phyloP scores from a whole-genome alignment of 2,329 filamentous ascomycete species.

The Ceratocystis huliohia region DNA sequence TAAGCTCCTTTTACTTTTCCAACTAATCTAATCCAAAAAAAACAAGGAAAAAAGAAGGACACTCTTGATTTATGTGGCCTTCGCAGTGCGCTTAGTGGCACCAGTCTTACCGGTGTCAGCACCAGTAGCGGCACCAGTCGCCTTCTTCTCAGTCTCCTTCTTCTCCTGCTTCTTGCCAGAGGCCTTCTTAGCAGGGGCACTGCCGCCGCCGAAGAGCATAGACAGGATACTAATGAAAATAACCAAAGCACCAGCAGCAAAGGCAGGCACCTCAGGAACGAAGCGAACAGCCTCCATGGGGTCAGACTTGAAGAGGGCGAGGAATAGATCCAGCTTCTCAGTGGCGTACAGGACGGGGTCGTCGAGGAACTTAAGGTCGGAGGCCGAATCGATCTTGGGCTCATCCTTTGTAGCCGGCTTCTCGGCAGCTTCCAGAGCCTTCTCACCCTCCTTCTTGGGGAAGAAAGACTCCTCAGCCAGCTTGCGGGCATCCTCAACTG shows the following conservation, averaged over 20 bases:
- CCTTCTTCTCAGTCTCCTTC: conserved; percentile 45
- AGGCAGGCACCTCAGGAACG: conserved; percentile 81
- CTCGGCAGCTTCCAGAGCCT: conserved; percentile 61
- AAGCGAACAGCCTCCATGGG: conserved; percentile 75
- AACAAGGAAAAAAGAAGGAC: background rate
- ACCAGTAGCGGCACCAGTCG: conserved; percentile 45
- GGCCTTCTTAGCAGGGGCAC: conserved; percentile 61
- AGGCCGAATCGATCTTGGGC: conserved; percentile 47
- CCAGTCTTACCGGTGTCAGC: conserved; percentile 67
- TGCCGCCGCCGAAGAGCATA: conserved; percentile 50
- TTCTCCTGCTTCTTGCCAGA: conserved; percentile 58
- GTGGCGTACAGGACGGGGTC: conserved; percentile 78
- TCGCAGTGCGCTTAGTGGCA: conserved; percentile 47
- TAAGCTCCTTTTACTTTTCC: background rate
- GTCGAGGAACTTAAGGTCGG: conserved; percentile 75
- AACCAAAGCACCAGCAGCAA: conserved; percentile 56
- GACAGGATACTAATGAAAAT: conserved; percentile 59
- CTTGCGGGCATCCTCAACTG: conserved; percentile 78
- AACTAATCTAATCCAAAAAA: background rate
- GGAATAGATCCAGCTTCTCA: conserved; percentile 88
- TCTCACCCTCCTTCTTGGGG: conserved; percentile 73
- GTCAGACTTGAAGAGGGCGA: conserved; percentile 68
- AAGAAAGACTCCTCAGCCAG: conserved; percentile 82
- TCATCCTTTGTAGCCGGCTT: conserved; percentile 60
- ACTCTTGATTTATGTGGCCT: conserved; percentile 27